phyloP scores from a whole-genome alignment of 73 alveolate species.

The Tetrahymena elliotti region DNA sequence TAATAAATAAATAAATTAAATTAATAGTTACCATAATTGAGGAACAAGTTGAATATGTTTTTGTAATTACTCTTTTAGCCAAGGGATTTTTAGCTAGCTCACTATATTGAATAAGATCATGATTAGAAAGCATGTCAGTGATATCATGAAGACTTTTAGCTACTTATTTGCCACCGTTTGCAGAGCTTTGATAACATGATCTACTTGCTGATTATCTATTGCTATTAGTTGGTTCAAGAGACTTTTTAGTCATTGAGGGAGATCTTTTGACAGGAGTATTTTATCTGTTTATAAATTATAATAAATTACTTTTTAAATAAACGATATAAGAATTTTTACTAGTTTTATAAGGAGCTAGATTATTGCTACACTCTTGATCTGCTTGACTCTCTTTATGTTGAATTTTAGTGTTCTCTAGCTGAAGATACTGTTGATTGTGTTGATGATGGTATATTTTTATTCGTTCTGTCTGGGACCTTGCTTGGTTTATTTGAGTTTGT shows the following conservation, averaged over 20 bases:
- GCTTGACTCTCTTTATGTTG: not conserved
- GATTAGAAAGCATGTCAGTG: not conserved
- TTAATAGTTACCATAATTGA: not conserved
- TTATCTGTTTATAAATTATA: not conserved
- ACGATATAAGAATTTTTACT: not conserved
- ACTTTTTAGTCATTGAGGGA: not conserved
- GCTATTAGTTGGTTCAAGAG: not conserved
- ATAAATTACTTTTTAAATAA: not conserved
- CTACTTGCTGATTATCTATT: not conserved
- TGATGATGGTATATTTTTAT: not conserved
- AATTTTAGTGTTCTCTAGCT: not conserved
- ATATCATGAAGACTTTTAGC: not conserved
- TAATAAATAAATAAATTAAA: not conserved
- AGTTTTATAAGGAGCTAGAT: not conserved
- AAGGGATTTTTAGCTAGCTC: not conserved
- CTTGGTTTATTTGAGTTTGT: not conserved
- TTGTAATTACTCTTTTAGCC: not conserved
- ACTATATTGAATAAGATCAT: not conserved
- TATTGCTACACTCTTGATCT: not conserved
- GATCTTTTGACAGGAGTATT: not conserved
- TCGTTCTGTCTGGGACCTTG: not conserved
- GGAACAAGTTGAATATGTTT: not conserved
- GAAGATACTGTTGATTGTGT: not conserved
- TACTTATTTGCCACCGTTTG: not conserved
- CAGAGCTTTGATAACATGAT: not conserved